Evolutionary conservation across 768 basidiomycete species (phyloP).

Genomic region (Pleurotus giganteus): DNA sequence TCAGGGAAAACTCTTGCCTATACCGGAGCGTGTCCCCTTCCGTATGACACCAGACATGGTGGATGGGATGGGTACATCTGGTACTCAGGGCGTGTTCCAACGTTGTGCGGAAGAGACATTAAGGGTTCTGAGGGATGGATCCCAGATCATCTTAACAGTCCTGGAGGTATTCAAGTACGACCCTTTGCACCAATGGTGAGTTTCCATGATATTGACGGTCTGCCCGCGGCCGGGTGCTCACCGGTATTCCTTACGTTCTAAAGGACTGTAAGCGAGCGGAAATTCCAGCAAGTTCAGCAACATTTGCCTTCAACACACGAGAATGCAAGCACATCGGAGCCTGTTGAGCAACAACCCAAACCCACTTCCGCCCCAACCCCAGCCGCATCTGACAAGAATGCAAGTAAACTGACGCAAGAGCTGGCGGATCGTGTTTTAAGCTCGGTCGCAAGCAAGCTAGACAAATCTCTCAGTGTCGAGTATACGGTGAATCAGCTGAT

Average conservation of each 20-base stretch:
- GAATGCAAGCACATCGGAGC: slow-evolving; percentile 16
- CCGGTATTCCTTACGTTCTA: background rate
- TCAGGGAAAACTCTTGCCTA: slow-evolving; percentile 74
- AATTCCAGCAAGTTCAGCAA: slow-evolving; percentile 63
- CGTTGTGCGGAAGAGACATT: slow-evolving; percentile 94
- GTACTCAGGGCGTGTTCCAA: slow-evolving; percentile 92
- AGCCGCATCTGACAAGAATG: slow-evolving; percentile 60
- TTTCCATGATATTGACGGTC: background rate
- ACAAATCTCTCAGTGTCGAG: slow-evolving; percentile 83
- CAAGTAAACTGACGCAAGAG: slow-evolving; percentile 70
- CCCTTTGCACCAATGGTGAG: slow-evolving; percentile 89
- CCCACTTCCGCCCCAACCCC: slow-evolving; percentile 22
- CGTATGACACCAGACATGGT: slow-evolving; percentile 92
- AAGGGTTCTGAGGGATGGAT: slow-evolving; percentile 81
- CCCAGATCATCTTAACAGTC: slow-evolving; percentile 89
- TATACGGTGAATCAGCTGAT: slow-evolving; percentile 93
- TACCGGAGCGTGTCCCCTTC: slow-evolving; percentile 93
- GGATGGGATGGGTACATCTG: slow-evolving; percentile 89
- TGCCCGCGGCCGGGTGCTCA: background rate
- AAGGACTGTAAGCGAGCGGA: slow-evolving; percentile 82
- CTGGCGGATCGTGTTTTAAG: slow-evolving; percentile 87
- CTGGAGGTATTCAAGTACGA: slow-evolving; percentile 97
- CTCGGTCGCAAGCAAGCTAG: slow-evolving; percentile 79
- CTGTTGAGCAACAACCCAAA: slow-evolving; percentile 14
- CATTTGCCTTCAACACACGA: slow-evolving; percentile 17